These are phyloP conservation scores for Chondrostereum purpureum DNA, from an alignment of 1,284 basidiomycete species.

Conservation along the genomic window DNA sequence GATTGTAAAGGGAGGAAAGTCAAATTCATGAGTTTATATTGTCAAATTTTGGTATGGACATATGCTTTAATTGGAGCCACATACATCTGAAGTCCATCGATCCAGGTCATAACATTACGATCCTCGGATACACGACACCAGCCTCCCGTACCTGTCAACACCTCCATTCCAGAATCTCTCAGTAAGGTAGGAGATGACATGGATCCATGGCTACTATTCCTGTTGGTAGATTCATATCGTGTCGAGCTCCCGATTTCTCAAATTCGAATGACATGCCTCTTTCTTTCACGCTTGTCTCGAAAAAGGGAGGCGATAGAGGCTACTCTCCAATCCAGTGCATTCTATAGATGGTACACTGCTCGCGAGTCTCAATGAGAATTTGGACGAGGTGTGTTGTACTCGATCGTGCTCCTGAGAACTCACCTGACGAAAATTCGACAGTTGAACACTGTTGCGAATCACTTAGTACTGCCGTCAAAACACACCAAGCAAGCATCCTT, in stretches of 20 bases:
- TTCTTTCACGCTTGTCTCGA: conserved; percentile 72
- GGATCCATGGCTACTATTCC: conserved; percentile 83
- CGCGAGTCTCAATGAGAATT: conserved; percentile 75
- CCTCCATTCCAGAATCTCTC: conserved; percentile 54
- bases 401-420: conserved; percentile 15
- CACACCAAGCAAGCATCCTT: conserved; percentile 84
- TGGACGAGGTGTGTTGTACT: conserved; percentile 75
- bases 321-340: conserved; percentile 70
- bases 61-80: background rate
- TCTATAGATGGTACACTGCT: conserved; percentile 86
- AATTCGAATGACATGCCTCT: conserved; percentile 48
- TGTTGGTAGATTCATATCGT: conserved; percentile 45
- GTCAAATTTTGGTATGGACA: conserved; percentile 74
- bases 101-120: background rate
- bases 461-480: conserved; percentile 58
- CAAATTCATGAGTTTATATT: conserved; percentile 75
- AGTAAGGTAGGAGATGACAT: conserved; percentile 44
- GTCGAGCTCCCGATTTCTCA: no score
- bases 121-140: conserved; percentile 64
- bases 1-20: conserved; percentile 64
- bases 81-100: background rate
- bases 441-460: conserved; percentile 58
- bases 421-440: conserved; percentile 21
- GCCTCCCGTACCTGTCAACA: conserved; percentile 65
- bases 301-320: conserved; percentile 84